Conservation (phyloP, 2,329 filamentous ascomycete genomes). For the Aspergillus hortae region DNA sequence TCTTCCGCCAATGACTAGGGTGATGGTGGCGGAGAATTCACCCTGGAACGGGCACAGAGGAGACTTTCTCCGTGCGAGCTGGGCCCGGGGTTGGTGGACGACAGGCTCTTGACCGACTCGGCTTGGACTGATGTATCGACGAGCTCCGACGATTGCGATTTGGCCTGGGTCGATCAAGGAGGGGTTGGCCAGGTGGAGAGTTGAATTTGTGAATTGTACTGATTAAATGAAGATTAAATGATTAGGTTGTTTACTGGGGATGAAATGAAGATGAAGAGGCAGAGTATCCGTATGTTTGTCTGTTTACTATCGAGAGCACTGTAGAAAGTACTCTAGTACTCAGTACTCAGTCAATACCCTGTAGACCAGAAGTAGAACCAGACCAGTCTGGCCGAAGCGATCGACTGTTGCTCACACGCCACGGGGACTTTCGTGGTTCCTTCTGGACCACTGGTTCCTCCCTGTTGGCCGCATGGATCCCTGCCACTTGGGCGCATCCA, state of each 20-base stretch:
- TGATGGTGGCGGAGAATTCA: constrained; percentile 2
- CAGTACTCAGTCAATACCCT: neutral
- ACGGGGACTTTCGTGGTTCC: constrained; percentile 20
- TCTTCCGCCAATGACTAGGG: neutral
- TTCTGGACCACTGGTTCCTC: constrained; percentile 19
- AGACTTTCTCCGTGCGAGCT: neutral
- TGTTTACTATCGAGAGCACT: too few relatives aligned
- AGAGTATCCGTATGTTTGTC: too few relatives aligned
- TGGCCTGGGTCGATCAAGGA: constrained; percentile 3
- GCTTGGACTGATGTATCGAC: constrained; percentile 8
- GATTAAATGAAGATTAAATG: too few relatives aligned
- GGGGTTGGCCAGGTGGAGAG: neutral
- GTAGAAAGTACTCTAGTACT: too few relatives aligned
- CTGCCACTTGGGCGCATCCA: constrained; percentile 14
- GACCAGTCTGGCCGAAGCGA: constrained; percentile 4
- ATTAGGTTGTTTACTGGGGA: too few relatives aligned
- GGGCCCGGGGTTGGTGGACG: constrained; percentile 1
- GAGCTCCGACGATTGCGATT: constrained; percentile 3
- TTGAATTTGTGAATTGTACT: neutral
- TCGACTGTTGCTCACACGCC: constrained; percentile 17
- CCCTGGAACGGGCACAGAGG: neutral
- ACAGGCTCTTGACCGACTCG: constrained; percentile 9
- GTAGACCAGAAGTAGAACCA: neutral
- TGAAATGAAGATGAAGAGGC: too few relatives aligned
- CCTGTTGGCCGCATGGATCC: constrained; percentile 19